Evolutionary conservation across 2,329 filamentous ascomycete species (phyloP), one percentile per base, ranked within the genome.

Genomic region (Trichoderma oligosporum): DNA sequence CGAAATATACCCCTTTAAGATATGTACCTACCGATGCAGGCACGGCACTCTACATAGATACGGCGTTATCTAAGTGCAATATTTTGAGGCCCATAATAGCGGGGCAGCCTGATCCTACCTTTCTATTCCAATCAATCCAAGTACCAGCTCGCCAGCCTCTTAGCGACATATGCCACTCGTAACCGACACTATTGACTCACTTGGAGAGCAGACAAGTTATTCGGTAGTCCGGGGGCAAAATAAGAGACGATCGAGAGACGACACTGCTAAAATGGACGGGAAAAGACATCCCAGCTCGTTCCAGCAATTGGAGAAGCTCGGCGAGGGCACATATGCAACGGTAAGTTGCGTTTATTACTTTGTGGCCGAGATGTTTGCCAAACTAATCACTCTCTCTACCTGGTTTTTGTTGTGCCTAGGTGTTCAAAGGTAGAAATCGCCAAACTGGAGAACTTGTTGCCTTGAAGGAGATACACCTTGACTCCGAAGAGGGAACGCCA

Each of bases 241-340:
- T 29, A 38, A n/a, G 20, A 41, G 20, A 14, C 16, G 22, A n/a
- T 5, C 31, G 31, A n/a, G 20, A 41, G 20, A 14, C 16, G 22
- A n/a, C 7, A 8, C 29, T 29, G 51, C 18, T 41, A 29, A 60
- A 60, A 97, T 97, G 93, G 93, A 97, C 75, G 89, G 89, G 70
- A 89, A 95, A 73, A 82, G 89, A 68, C 91, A 97, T 69, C 92
- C 93, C 57, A 96, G 89, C 77, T 97, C 93, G 61, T 99, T 99
- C 80, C 93, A 97, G 82, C 94, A 97, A 85, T 83, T 97, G 73
- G 94, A 99, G 76, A 99, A 93, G 88, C 83, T 99, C 64, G 94
- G 94, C 68, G 94, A 99, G 79, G 94, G 94, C 61, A 99, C 94
- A 29, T 99, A 99, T 83, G 94, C 94, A 31, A 99, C 94, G 31